phyloP scores from a whole-genome alignment of 129 eudicot species.

The sunflower (Helianthus annuus) region DNA sequence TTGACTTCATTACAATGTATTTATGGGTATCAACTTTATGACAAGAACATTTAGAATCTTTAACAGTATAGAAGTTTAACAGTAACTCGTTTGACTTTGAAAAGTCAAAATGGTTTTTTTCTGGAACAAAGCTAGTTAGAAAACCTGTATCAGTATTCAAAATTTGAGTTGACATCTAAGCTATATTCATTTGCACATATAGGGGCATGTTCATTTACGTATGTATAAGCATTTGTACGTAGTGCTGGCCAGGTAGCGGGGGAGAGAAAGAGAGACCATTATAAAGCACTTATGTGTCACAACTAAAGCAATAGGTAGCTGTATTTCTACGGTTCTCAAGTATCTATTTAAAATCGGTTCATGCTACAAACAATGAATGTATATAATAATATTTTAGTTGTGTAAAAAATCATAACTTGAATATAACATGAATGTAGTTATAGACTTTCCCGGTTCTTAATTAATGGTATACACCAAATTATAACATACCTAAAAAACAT shows the following conservation, averaged over 20 bases:
- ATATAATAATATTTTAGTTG: background rate
- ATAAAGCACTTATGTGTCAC: too few species aligned
- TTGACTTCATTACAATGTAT: conserved; percentile 10
- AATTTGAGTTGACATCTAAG: background rate
- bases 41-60: conserved; percentile 6
- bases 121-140: background rate
- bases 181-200: too few species aligned
- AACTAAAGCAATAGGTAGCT: too few species aligned
- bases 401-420: background rate
- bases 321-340: too few species aligned
- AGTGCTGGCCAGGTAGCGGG: too few species aligned
- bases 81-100: background rate
- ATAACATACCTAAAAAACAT: conserved; percentile 45
- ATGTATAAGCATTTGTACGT: background rate
- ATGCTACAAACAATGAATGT: background rate
- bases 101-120: background rate
- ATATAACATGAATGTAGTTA: conserved; percentile 16
- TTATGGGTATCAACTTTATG: background rate
- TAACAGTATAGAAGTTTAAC: background rate
- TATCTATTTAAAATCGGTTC: background rate
- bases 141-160: conserved; percentile 4
- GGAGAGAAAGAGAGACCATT: too few species aligned
- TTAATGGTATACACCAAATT: conserved; percentile 1
- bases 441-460: background rate
- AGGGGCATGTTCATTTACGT: background rate